Evolutionary conservation across 179 eudicot genomes (phyloP).

Genomic region (Patellifolia procumbens): DNA sequence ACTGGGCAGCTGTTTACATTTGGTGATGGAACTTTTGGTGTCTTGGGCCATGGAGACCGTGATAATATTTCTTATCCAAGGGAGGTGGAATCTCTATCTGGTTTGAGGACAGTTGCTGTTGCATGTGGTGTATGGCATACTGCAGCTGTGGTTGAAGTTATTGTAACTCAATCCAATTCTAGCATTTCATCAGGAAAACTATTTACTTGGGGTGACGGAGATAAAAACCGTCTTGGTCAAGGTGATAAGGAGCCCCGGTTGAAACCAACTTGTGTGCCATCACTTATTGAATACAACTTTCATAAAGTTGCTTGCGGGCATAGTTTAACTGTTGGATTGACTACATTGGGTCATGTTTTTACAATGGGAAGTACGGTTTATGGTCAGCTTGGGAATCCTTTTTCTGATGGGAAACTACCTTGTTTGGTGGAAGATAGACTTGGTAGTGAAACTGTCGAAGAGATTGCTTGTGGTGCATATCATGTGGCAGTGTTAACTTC

Average conservation of each 20-base stretch:
- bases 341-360: conserved; percentile 73
- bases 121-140: conserved; percentile 99
- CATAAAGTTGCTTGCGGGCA: conserved; percentile 92
- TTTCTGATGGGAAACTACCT: conserved; percentile 78
- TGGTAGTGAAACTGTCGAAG: conserved; percentile 60
- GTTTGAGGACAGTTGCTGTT: conserved; percentile 78
- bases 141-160: conserved; percentile 92
- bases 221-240: conserved; percentile 89
- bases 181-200: conserved; percentile 71
- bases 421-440: conserved; percentile 82
- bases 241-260: conserved; percentile 88
- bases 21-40: conserved; percentile 97
- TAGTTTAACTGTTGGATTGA: conserved; percentile 79
- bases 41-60: conserved; percentile 82
- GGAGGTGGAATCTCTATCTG: conserved; percentile 80
- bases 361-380: conserved; percentile 96
- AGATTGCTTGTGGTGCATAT: conserved; percentile 82
- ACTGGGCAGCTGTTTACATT: conserved; percentile 84
- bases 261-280: conserved; percentile 83
- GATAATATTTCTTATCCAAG: conserved; percentile 67
- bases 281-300: conserved; percentile 77
- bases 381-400: conserved; percentile 84
- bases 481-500: conserved; percentile 86
- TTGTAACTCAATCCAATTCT: conserved; percentile 75
- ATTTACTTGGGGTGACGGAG: conserved; percentile 97